Evolutionary conservation across 495 filamentous ascomycete genomes (phyloP), one percentile per base, ranked within the genome.

Genomic region (Neurospora sp.): DNA sequence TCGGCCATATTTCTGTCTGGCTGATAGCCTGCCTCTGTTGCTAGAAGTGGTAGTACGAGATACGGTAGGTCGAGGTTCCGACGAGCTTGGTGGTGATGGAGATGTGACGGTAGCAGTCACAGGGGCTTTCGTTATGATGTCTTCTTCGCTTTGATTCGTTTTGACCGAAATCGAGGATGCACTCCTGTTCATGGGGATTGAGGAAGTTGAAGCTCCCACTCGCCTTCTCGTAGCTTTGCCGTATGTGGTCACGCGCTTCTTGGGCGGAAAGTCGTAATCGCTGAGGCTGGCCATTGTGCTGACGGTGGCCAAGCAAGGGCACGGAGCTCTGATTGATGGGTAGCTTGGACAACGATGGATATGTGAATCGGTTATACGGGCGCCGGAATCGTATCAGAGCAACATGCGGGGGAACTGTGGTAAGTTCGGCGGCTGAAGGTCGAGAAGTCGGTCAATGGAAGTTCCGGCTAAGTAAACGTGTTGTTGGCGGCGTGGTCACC

Each of bases 201-300:
- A 71, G 68, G 71, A 59, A 9, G 70, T 70, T 18, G 79, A 71
- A 27, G 82, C 73, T 18, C 77, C 73, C 44, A 74, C 42, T 70
- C 81, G 76, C 75, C 73, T 80, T 69, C 76, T 81, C 8, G 75
- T 61, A 39, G 76, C 74, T 42, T 81, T 84, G 44, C 83, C 83
- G 73, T 85, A 85, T 11, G 83, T 85, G 16, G 72, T 78, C 37
- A 79, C 69, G 38, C 76, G 79, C 73, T 76, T 82, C 71, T 80
- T 82, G 69, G 81, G 78, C 39, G 77, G 76, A 72, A 80, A 80
- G 70, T 80, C 79, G 48, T 78, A 77, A 39, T 84, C 82, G 37
- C 75, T 77, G 61, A 76, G 78, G 11, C 68, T 79, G 16, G 77
- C 78, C 82, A 83, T 82, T 69, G 53, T 65, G 27, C 68, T 27